A percentile compares a stretch with the other conserved stretches of the same genome.
Evolutionary conservation across 2,329 filamentous ascomycete genomes (phyloP).

Genomic region (Niveomyces coronatus): DNA sequence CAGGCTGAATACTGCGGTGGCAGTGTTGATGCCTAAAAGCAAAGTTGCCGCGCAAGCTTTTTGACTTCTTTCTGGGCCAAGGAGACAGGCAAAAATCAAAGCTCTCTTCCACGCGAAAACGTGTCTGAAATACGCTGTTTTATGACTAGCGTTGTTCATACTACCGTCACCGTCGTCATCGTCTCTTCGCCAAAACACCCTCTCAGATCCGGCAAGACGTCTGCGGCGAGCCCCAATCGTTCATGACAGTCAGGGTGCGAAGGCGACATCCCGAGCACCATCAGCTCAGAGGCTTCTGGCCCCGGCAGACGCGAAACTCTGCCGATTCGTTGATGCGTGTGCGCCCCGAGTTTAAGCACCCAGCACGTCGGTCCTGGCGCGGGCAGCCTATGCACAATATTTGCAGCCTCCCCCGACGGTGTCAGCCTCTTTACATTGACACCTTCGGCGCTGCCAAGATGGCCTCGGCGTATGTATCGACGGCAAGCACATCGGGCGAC

Average conservation of each 20-base stretch:
- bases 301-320: no score
- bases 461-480: no score
- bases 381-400: neutral
- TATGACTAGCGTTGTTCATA: neutral
- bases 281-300: no score
- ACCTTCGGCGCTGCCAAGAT: neutral
- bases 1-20: no score
- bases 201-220: neutral
- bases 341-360: neutral
- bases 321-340: neutral
- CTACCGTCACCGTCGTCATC: neutral
- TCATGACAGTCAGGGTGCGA: neutral
- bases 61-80: no score
- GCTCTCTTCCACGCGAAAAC: no score
- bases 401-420: neutral
- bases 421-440: neutral
- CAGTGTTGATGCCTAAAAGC: no score
- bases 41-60: no score
- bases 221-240: constrained; percentile 1
- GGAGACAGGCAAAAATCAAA: no score
- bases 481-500: no score
- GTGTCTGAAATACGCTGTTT: no score
- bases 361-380: neutral
- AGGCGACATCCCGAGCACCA: neutral
- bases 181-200: neutral